Evolutionary conservation across 371 early-diverging fungal genomes (phyloP).

Genomic region (Cokeromyces recurvatus): DNA sequence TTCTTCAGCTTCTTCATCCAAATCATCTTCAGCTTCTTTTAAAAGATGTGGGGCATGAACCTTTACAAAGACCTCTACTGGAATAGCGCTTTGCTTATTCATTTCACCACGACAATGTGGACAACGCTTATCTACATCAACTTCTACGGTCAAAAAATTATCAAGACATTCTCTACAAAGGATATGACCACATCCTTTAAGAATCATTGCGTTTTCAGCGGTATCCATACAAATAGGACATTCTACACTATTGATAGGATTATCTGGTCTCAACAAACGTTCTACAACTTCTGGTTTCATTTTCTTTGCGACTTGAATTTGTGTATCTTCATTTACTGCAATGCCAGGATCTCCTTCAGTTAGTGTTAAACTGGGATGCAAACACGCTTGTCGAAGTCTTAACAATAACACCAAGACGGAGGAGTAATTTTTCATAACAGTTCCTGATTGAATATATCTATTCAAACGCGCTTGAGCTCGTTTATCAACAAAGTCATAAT

Average conservation of each 20-base stretch:
- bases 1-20: constrained; percentile 2
- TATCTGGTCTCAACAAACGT: constrained; percentile 17
- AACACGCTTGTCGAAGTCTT: constrained; percentile 37
- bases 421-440: constrained; percentile 58
- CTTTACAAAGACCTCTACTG: constrained; percentile 25
- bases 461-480: constrained; percentile 49
- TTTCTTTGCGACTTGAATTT: constrained; percentile 3
- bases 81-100: constrained; percentile 5
- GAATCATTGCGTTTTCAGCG: constrained; percentile 27
- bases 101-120: constrained; percentile 40
- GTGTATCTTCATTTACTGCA: neutral
- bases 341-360: constrained; percentile 6
- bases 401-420: constrained; percentile 38
- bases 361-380: constrained; percentile 35
- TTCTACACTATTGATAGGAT: constrained; percentile 15
- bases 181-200: constrained; percentile 39
- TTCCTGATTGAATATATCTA: constrained; percentile 40
- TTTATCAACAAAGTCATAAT: constrained; percentile 55
- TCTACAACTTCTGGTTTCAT: constrained; percentile 21
- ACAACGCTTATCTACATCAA: constrained; percentile 22
- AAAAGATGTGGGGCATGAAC: constrained; percentile 25
- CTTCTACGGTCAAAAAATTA: constrained; percentile 20
- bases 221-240: constrained; percentile 50
- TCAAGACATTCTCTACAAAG: constrained; percentile 40
- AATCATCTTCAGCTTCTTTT: constrained; percentile 6